Conservation (phyloP, 164 flowering plant species). For the Magnolia kwangsiensis region DNA sequence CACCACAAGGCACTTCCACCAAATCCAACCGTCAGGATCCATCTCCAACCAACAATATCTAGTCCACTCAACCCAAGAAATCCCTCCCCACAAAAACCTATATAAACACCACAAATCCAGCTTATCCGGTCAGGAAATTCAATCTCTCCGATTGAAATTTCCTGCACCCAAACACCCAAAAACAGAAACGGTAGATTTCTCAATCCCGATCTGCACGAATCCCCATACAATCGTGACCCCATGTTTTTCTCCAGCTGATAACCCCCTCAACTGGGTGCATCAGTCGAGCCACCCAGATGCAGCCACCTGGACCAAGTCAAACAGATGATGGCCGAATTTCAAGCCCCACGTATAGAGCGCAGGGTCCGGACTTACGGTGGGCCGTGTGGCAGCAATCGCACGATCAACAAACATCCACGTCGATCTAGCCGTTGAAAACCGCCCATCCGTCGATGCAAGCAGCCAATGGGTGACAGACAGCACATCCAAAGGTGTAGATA, state of each 20-base stretch:
- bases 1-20: too few relatives aligned
- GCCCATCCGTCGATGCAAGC: not conserved
- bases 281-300: conserved; percentile 46
- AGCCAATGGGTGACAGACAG: conserved; percentile 10
- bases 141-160: too few relatives aligned
- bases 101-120: too few relatives aligned
- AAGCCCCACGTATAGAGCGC: conserved; percentile 44
- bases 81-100: too few relatives aligned
- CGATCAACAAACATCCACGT: conserved; percentile 1
- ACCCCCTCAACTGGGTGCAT: conserved; percentile 49
- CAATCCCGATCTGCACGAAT: too few relatives aligned
- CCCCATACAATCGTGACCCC: too few relatives aligned
- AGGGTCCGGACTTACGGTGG: conserved; percentile 45
- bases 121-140: too few relatives aligned
- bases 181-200: too few relatives aligned
- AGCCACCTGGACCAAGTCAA: conserved; percentile 66
- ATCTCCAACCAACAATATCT: too few relatives aligned
- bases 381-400: conserved; percentile 59
- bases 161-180: too few relatives aligned
- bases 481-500: conserved; percentile 1
- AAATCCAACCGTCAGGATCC: too few relatives aligned
- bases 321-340: conserved; percentile 56
- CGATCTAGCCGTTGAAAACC: not conserved
- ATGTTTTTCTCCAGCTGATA: not conserved
- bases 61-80: too few relatives aligned